phyloP scores from a whole-genome alignment of 768 basidiomycete genomes.

The Mycena pura region DNA sequence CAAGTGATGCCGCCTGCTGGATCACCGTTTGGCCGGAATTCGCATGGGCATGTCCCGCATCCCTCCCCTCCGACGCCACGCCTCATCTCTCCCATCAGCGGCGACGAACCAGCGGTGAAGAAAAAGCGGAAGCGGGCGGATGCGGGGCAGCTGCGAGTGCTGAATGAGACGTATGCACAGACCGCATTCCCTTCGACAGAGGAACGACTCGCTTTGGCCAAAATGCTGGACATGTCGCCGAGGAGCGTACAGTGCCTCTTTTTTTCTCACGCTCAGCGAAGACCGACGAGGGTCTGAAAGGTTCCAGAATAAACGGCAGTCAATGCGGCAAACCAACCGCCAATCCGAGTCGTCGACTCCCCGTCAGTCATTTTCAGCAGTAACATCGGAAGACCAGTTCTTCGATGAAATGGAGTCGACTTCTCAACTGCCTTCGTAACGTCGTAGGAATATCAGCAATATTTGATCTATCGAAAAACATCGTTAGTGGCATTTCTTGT shows the following conservation, averaged over 20 bases:
- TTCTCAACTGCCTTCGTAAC: too few species aligned
- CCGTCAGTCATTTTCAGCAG: too few species aligned
- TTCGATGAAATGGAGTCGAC: too few species aligned
- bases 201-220: conserved; percentile 76
- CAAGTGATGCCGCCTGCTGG: too few species aligned
- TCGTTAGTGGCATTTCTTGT: too few species aligned
- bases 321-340: conserved; percentile 77
- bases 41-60: too few species aligned
- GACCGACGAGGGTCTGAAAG: conserved; percentile 44
- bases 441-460: too few species aligned
- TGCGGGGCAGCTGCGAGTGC: conserved; percentile 75
- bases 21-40: too few species aligned
- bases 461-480: too few species aligned
- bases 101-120: conserved; percentile 74
- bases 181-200: conserved; percentile 89
- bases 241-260: conserved; percentile 85
- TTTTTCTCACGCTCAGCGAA: conserved; percentile 13
- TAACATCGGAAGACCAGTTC: too few species aligned
- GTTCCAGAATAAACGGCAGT: conserved; percentile 89
- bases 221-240: conserved; percentile 80
- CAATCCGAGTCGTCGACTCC: conserved; percentile 51
- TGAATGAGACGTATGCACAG: conserved; percentile 79
- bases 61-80: too few species aligned
- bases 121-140: conserved; percentile 89
- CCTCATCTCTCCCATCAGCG: conserved; percentile 50